Evolutionary conservation across 306 rosid species (phyloP).

Genomic region (Begonia fuchsioides): DNA sequence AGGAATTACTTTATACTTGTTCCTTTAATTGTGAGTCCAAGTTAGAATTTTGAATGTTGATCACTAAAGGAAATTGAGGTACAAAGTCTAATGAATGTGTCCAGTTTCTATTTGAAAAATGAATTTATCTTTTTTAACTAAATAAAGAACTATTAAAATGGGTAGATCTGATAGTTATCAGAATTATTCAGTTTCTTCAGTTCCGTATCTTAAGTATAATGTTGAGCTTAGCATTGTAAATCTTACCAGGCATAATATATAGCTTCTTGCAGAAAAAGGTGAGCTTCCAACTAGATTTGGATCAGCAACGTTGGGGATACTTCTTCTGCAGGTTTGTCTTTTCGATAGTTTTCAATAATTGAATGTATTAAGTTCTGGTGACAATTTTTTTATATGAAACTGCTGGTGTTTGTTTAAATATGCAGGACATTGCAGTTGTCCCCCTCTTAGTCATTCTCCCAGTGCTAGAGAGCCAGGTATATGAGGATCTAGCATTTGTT

Average conservation of each 20-base stretch:
- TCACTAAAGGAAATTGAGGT: no score
- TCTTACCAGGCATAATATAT: constrained; percentile 25
- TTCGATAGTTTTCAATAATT: neutral
- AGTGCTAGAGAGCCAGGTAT: constrained; percentile 93
- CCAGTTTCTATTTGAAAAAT: no score
- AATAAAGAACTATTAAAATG: no score
- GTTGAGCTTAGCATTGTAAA: constrained; percentile 16
- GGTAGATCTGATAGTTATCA: no score
- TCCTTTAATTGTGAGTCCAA: no score
- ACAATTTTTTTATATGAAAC: constrained; percentile 12
- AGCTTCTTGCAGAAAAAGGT: constrained; percentile 99
- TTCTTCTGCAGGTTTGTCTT: constrained; percentile 68
- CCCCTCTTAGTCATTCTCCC: constrained; percentile 98
- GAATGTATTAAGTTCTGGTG: neutral
- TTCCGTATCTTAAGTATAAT: constrained; percentile 2
- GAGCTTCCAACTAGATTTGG: constrained; percentile 98
- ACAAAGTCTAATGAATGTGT: no score
- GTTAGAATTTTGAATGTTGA: no score
- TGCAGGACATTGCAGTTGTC: constrained; percentile 97
- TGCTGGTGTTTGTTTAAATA: constrained; percentile 16
- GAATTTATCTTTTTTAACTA: no score
- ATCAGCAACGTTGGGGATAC: constrained; percentile 94
- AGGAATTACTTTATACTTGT: no score
- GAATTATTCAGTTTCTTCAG: no score
- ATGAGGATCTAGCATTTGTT: constrained; percentile 5